A percentile compares a stretch with the other conserved stretches of the same genome.
These are phyloP conservation scores for Moesziomyces parantarcticus DNA, from an alignment of 1,284 basidiomycete species.

Conservation along the genomic window DNA sequence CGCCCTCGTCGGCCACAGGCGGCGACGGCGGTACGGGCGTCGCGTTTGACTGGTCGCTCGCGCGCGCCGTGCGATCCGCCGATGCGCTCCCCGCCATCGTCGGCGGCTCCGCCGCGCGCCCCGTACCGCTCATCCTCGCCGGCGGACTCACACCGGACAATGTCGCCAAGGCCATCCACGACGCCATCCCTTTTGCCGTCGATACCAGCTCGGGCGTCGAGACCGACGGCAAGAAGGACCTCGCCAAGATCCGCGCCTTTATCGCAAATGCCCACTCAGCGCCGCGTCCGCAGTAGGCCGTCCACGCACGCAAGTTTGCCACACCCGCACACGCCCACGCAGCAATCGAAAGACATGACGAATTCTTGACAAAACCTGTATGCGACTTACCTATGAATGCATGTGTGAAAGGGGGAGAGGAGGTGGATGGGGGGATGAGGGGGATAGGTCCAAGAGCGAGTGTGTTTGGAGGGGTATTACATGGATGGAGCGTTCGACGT, in stretches of 20 bases:
- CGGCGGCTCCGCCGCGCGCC: conserved; percentile 13
- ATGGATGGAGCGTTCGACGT: conserved; percentile 16
- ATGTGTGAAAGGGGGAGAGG: conserved; percentile 1
- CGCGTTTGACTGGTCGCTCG: conserved; percentile 60
- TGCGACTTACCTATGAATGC: conserved; percentile 11
- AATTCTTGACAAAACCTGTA: background rate
- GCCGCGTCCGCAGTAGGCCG: background rate
- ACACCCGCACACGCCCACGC: too few relatives aligned
- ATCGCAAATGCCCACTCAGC: conserved; percentile 20
- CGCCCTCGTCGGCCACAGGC: conserved; percentile 7
- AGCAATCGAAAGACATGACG: too few relatives aligned
- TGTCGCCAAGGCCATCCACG: conserved; percentile 49
- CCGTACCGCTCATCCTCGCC: conserved; percentile 58
- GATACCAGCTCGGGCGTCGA: conserved; percentile 66
- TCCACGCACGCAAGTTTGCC: too few relatives aligned
- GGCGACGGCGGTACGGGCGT: conserved; percentile 59
- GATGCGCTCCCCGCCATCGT: conserved; percentile 40
- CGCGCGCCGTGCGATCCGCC: conserved; percentile 24
- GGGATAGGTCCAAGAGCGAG: background rate
- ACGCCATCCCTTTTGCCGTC: conserved; percentile 48
- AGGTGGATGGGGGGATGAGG: background rate
- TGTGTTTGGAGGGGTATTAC: conserved; percentile 25
- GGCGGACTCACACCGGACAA: conserved; percentile 62
- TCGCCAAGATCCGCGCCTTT: conserved; percentile 53
- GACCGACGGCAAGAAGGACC: conserved; percentile 58